A percentile compares a stretch with the other conserved stretches of the same genome.
phyloP scores from a whole-genome alignment of 208 protist species.

The Giardia duodenalis region DNA sequence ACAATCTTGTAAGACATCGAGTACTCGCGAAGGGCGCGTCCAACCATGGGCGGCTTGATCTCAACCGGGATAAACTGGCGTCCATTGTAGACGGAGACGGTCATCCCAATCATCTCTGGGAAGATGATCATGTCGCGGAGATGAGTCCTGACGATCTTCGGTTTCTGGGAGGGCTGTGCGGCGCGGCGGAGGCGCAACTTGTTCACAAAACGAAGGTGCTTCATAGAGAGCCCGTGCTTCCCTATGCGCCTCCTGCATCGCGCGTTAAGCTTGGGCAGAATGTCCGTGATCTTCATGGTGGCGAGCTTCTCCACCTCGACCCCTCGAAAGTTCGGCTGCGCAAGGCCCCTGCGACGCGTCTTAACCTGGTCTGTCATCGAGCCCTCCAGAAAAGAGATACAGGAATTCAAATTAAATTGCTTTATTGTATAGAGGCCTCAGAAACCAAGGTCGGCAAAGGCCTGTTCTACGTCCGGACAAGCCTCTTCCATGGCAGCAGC shows the following conservation, averaged over 20 bases:
- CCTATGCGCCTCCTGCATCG: conserved; percentile 75
- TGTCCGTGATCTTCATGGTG: not conserved
- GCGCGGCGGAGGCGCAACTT: conserved; percentile 68
- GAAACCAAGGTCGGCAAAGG: too few species aligned
- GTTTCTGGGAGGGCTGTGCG: conserved; percentile 75
- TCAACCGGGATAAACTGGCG: conserved; percentile 92
- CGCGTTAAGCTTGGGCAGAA: conserved; percentile 54
- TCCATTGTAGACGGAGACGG: conserved; percentile 98
- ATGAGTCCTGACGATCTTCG: conserved; percentile 91
- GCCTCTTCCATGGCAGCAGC: too few species aligned
- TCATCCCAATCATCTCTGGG: conserved; percentile 95
- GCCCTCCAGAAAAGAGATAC: not conserved
- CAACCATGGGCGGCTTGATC: conserved; percentile 96
- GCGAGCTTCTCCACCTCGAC: not conserved
- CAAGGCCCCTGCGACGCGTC: not conserved
- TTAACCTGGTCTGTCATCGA: not conserved
- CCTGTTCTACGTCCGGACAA: too few species aligned
- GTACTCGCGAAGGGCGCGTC: conserved; percentile 98
- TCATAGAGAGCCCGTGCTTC: conserved; percentile 61
- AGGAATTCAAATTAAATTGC: not conserved
- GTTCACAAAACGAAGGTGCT: conserved; percentile 77
- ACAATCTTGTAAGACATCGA: conserved; percentile 95
- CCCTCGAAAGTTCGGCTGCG: not conserved
- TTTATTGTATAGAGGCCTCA: too few species aligned
- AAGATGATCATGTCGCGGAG: conserved; percentile 95